Conservation (phyloP, 208 protist genomes). For the Wallacemonas sp. region DNA sequence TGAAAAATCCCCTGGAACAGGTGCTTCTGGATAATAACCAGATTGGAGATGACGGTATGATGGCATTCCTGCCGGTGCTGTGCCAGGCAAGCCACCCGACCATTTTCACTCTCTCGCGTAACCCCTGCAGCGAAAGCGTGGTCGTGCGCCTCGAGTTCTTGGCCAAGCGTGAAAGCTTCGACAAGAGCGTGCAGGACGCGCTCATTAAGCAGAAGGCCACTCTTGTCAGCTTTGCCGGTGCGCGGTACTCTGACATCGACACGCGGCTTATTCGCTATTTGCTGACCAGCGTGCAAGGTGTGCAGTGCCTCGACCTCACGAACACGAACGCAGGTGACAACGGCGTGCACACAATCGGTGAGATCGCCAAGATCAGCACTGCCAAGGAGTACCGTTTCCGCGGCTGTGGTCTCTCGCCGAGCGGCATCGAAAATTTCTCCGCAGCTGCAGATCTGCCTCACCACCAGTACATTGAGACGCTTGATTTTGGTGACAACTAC, state of each 20-base stretch:
- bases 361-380: constrained; percentile 48
- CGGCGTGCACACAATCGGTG: constrained; percentile 41
- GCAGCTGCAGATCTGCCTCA: constrained; percentile 41
- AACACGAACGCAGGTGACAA: constrained; percentile 41
- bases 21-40: constrained; percentile 60
- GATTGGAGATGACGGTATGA: constrained; percentile 65
- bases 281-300: constrained; percentile 33
- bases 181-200: constrained; percentile 35
- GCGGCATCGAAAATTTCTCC: constrained; percentile 53
- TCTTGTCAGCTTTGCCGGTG: constrained; percentile 49
- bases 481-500: constrained; percentile 66
- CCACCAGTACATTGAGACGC: constrained; percentile 34
- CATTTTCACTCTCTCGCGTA: constrained; percentile 24
- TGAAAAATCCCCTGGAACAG: constrained; percentile 36
- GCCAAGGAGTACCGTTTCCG: constrained; percentile 41
- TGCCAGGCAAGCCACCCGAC: constrained; percentile 26
- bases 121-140: constrained; percentile 44
- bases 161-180: constrained; percentile 33
- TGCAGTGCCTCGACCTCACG: constrained; percentile 61
- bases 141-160: constrained; percentile 54
- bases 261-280: constrained; percentile 58
- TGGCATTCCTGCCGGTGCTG: constrained; percentile 49
- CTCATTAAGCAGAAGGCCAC: constrained; percentile 40
- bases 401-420: constrained; percentile 50
- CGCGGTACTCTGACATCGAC: constrained; percentile 57